Evolutionary conservation across 2,329 filamentous ascomycete genomes (phyloP), one percentile per base, ranked within the genome.

Genomic region (Tolypocladium pustulatum): DNA sequence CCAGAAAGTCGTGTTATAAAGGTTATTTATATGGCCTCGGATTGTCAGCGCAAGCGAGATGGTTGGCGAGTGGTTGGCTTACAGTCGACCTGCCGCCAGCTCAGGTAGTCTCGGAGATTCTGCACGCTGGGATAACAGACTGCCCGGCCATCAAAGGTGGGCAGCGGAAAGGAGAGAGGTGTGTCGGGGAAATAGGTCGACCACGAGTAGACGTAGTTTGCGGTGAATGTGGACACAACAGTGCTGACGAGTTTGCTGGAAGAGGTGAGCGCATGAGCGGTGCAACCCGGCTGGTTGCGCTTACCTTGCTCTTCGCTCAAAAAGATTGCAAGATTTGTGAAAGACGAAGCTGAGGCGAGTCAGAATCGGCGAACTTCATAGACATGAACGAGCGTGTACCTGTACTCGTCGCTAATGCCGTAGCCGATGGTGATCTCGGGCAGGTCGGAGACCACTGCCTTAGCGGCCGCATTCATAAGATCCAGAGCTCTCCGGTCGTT

Each of bases 1-100:
- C 94, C 94, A 99, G 72, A 97, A 97, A 0, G 91, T 90, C 0
- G 94, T 99, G 71, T 99, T 99, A 74, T 97, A 99, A 5, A 99
- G 82, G 68, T 99, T 99, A 73, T 99, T 99, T 66, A 99, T 96
- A 71, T 99, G 94, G 64, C 90, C 90, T 93, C 60, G 12, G 0
- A 30, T 13, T 3, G 40, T 71, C 61, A 68, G 65, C 36, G 46
- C 37, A n/a, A 22, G 8, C 30, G 25, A 20, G 34, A 2, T 6
- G 36, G 3, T n/a, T 15, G 17, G 4, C 5, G 20, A 7, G 30
- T 20, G 20, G 13, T 17, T 9, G 20, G 73, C 86, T 72, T 71
- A 94, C 94, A 97, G 72, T 99, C 94, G 51, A 90, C 94, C 73
- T 99, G 94, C 65, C 94, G 83, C 94, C 94, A 99, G 70, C 89